A percentile compares a stretch with the other conserved stretches of the same genome.
These are phyloP conservation scores for Mortierella sp. DNA, from an alignment of 371 early-diverging fungal genomes.

Conservation along the genomic window DNA sequence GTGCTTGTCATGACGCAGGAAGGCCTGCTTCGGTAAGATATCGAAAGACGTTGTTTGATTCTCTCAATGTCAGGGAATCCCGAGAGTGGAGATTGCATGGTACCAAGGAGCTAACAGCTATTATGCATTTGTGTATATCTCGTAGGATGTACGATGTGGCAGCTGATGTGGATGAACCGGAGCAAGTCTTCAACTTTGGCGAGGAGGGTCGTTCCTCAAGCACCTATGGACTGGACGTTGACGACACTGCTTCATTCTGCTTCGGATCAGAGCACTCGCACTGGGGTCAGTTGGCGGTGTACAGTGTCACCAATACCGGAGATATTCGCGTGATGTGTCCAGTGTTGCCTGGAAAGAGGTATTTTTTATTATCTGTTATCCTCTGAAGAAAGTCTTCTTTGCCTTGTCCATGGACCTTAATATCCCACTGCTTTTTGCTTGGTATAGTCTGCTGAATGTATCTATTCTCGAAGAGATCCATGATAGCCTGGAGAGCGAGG, in stretches of 20 bases:
- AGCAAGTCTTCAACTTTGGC: conserved; percentile 59
- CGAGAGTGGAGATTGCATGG: too few species aligned
- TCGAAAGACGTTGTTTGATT: too few species aligned
- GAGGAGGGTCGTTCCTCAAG: conserved; percentile 22
- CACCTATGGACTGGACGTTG: conserved; percentile 54
- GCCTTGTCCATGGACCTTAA: too few species aligned
- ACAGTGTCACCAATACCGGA: conserved; percentile 62
- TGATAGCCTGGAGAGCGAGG: conserved; percentile 3
- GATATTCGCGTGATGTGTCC: conserved; percentile 66
- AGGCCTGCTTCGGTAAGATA: conserved; percentile 24
- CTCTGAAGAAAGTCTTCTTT: too few species aligned
- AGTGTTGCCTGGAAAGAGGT: conserved; percentile 63
- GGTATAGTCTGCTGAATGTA: conserved; percentile 22
- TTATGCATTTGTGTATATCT: too few species aligned
- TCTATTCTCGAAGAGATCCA: conserved; percentile 36
- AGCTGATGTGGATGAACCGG: conserved; percentile 59
- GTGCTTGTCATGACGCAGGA: conserved; percentile 50
- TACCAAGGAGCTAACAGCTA: too few species aligned
- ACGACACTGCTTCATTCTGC: conserved; percentile 64
- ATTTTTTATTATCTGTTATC: conserved; percentile 7
- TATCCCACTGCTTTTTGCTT: too few species aligned
- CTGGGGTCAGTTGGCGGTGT: conserved; percentile 65
- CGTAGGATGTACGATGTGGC: conserved; percentile 63
- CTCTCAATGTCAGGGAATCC: too few species aligned
- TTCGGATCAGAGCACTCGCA: conserved; percentile 56